Evolutionary conservation across 371 early-diverging fungal species (phyloP).

Genomic region (Rhizomucor miehei): DNA sequence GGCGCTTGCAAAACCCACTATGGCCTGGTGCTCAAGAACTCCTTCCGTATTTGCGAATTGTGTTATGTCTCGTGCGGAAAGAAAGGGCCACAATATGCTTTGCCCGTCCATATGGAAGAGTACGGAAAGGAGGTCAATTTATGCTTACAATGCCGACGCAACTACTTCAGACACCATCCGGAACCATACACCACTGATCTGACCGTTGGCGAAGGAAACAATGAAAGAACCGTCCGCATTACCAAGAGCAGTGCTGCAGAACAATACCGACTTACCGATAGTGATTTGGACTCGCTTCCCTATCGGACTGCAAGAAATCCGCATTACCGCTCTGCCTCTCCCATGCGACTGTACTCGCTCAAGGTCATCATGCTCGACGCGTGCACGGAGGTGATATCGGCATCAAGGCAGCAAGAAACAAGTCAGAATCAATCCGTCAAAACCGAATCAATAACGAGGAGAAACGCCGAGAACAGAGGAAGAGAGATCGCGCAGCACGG

Average conservation of each 20-base stretch:
- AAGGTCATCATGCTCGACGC: slow-evolving; percentile 11
- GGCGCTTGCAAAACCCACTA: neutral
- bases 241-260: slow-evolving; percentile 2
- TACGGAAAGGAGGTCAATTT: neutral
- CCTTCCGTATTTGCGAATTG: slow-evolving; percentile 1
- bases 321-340: slow-evolving; percentile 13
- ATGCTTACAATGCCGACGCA: neutral
- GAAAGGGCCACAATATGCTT: neutral
- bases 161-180: neutral
- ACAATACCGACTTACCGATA: neutral
- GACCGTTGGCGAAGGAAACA: neutral
- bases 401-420: slow-evolving; percentile 6
- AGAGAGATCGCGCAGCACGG: neutral
- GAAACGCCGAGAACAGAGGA: neutral
- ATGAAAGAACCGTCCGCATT: neutral
- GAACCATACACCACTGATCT: neutral
- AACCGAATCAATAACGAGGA: neutral
- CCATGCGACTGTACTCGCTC: slow-evolving; percentile 21
- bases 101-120: neutral
- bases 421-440: neutral
- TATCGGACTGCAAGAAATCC: slow-evolving; percentile 11
- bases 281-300: neutral
- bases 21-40: neutral
- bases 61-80: neutral
- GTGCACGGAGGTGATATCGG: slow-evolving; percentile 28